Percentiles rank a stretch among this genome's conserved stretches.
phyloP scores from a whole-genome alignment of 2,329 filamentous ascomycete species.

The Beauveria medogensis region DNA sequence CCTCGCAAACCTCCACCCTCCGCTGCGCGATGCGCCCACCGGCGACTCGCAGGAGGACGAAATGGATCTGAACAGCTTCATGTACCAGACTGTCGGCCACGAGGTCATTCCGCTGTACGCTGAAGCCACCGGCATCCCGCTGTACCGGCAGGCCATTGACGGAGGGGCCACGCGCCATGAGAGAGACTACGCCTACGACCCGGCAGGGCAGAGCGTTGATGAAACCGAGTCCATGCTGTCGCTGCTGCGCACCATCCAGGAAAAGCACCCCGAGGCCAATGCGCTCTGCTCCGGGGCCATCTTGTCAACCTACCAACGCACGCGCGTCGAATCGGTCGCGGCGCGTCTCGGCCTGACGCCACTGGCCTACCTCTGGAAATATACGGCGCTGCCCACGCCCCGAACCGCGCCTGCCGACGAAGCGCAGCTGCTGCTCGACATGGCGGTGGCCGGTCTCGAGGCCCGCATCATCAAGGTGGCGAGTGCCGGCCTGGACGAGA shows the following conservation, averaged over 20 bases:
- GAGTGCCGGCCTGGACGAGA: slow-evolving; percentile 76
- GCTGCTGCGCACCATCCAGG: slow-evolving; percentile 60
- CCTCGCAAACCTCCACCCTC: slow-evolving; percentile 63
- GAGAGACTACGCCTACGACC: slow-evolving; percentile 54
- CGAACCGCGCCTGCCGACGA: slow-evolving; percentile 27
- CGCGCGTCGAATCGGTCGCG: slow-evolving; percentile 87
- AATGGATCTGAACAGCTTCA: slow-evolving; percentile 82
- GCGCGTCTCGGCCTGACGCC: slow-evolving; percentile 74
- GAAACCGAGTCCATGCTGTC: slow-evolving; percentile 84
- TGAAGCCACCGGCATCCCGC: slow-evolving; percentile 66
- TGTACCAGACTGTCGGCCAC: slow-evolving; percentile 98
- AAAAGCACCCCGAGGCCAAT: slow-evolving; percentile 68
- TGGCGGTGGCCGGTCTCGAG: slow-evolving; percentile 69
- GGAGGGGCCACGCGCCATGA: slow-evolving; percentile 64
- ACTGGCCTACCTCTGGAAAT: slow-evolving; percentile 89
- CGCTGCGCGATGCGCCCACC: slow-evolving; percentile 11
- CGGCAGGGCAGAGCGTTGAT: slow-evolving; percentile 39
- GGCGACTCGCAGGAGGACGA: slow-evolving; percentile 16
- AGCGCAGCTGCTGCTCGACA: slow-evolving; percentile 65
- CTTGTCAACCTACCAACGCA: slow-evolving; percentile 90
- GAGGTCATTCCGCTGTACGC: slow-evolving; percentile 78
- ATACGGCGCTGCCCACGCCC: slow-evolving; percentile 58
- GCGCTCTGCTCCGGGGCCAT: slow-evolving; percentile 89
- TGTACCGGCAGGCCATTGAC: slow-evolving; percentile 71
- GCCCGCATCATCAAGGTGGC: slow-evolving; percentile 94